These are phyloP conservation scores for Monilinia vaccinii-corymbosi DNA, from an alignment of 2,329 filamentous ascomycete species.

Conservation along the genomic window DNA sequence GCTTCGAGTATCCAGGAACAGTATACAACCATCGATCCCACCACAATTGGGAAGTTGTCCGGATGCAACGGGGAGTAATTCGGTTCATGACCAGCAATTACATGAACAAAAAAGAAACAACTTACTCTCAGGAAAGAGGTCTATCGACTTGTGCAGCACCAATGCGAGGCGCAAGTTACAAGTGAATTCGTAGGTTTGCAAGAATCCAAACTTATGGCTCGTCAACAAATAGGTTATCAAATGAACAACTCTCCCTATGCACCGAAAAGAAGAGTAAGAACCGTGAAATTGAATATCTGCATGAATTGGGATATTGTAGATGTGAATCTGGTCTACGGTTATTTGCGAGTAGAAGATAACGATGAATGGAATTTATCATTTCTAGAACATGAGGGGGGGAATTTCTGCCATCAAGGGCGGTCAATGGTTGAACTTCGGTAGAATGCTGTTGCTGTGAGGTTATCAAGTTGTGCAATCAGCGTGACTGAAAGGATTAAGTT, in stretches of 20 bases:
- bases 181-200: background rate
- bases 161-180: background rate
- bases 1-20: background rate
- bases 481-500: no score
- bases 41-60: background rate
- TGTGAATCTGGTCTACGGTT: background rate
- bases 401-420: background rate
- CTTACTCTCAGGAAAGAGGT: background rate
- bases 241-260: background rate
- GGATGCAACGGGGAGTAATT: background rate
- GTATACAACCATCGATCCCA: background rate
- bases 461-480: background rate
- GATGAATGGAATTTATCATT: background rate
- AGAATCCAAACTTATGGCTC: background rate
- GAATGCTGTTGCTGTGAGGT: no score
- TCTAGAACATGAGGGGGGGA: background rate
- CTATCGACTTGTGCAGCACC: background rate
- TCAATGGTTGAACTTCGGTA: background rate
- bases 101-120: background rate
- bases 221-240: background rate
- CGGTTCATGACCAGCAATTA: background rate
- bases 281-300: background rate
- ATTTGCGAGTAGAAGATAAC: background rate
- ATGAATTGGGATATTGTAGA: background rate
- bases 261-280: background rate